A percentile compares a stretch with the other conserved stretches of the same genome.
phyloP scores from a whole-genome alignment of 441 rosid genomes.

The Aquilaria agallochum region DNA sequence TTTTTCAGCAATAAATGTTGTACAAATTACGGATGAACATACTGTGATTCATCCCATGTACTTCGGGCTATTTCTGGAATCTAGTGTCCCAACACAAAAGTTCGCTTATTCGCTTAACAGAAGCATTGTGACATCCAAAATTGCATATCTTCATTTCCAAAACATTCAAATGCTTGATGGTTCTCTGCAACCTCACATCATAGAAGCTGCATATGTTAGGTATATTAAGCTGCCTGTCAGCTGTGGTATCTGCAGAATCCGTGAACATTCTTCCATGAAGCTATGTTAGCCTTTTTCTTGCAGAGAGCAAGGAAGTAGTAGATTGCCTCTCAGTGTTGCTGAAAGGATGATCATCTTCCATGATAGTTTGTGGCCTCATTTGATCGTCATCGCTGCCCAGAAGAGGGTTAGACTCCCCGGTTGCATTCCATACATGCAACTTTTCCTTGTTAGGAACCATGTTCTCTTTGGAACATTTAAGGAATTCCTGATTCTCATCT shows the following conservation, averaged over 20 bases:
- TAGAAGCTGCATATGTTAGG: too few relatives aligned
- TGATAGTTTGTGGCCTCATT: background rate
- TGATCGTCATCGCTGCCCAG: slow-evolving; percentile 25
- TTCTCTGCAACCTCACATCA: too few relatives aligned
- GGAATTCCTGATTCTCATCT: slow-evolving; percentile 19
- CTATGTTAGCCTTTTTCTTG: slow-evolving; percentile 18
- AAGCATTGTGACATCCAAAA: too few relatives aligned
- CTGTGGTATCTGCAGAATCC: background rate
- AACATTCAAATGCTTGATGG: too few relatives aligned
- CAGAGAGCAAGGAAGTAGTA: slow-evolving; percentile 30
- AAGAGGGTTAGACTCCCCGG: slow-evolving; percentile 39
- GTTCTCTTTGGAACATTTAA: slow-evolving; percentile 38
- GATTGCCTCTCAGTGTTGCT: slow-evolving; percentile 22
- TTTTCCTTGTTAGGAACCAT: slow-evolving; percentile 33
- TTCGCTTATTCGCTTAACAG: too few relatives aligned
- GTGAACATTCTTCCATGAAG: slow-evolving; percentile 30
- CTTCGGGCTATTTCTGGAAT: too few relatives aligned
- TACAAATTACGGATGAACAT: too few relatives aligned
- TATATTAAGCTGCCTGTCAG: too few relatives aligned
- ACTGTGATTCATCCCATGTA: too few relatives aligned
- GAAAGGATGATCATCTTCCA: slow-evolving; percentile 56
- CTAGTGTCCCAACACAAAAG: too few relatives aligned
- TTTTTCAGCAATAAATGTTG: too few relatives aligned
- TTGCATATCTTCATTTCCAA: too few relatives aligned
- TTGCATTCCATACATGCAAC: slow-evolving; percentile 24